Evolutionary conservation across 768 basidiomycete species (phyloP), one percentile per base, ranked within the genome.

Genomic region (Trametes maxima): DNA sequence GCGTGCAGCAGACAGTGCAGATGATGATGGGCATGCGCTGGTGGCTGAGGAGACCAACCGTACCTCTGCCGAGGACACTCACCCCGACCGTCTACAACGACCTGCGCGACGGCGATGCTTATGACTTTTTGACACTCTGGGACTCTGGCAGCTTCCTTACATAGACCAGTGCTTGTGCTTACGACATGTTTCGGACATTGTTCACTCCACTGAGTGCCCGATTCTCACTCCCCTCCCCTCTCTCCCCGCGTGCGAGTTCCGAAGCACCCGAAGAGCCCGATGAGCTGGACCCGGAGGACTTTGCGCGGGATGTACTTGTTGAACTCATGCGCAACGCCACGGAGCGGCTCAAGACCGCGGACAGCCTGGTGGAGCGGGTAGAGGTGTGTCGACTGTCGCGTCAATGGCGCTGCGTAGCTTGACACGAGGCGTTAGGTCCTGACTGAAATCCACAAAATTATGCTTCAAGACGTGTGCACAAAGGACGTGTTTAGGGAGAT

Each of bases 401-500:
- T 45, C 22, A 33, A 33, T 19, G 24, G 6, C 3, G 5, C 16
- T 22, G 17, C 48, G 14, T 39, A 51, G 52, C 12, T 24, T 48
- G 35, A 36, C 44, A 28, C 52, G 13, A 42, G 47, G 42, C 52
- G 43, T 14, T 28, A 91, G 90, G 80, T 85, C 39, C 70, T 92
- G 58, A 75, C 76, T 19, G 88, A 91, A 68, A 85, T 94, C 42
- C 83, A 85, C 55, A 78, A 84, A 16, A 83, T 88, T 22, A 79
- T 93, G 79, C 77, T 79, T 16, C 85, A 90, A 70, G 86, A 90
- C 66, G 70, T 78, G 2, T 76, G 72, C 44, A 89, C 89, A 12
- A 89, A 87, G 71, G 86, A 88, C 57, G 85, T 87, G 19, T 94
- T 94, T 72, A 80, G 92, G 5, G 89, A 92, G 68, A 77, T 89